phyloP scores from a whole-genome alignment of 345 rosid species.

The Populus euphratica region DNA sequence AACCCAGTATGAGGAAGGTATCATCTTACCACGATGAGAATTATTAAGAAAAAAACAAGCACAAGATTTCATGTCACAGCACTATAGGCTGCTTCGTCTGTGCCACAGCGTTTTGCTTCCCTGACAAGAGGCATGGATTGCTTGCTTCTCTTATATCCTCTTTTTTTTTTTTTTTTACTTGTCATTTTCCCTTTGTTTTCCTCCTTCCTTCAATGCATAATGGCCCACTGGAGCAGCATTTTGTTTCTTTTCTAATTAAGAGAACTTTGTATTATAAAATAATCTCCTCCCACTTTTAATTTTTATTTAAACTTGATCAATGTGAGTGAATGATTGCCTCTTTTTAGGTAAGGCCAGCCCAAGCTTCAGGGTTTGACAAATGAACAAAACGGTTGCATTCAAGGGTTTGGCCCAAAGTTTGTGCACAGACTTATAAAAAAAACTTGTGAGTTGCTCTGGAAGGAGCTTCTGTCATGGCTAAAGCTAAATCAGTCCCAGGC shows the following conservation, averaged over 20 bases:
- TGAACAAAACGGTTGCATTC: not conserved
- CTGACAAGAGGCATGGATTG: not conserved
- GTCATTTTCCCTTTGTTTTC: not conserved
- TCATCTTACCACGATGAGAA: not conserved
- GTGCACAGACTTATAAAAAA: not conserved
- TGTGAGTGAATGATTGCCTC: too few species aligned
- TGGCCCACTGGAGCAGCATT: not conserved
- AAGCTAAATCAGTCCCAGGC: too few species aligned
- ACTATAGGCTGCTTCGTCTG: not conserved
- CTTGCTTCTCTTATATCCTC: not conserved
- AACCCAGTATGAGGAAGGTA: not conserved
- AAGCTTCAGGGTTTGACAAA: not conserved
- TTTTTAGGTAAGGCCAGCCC: not conserved
- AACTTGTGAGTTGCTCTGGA: not conserved
- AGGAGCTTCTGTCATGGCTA: not conserved
- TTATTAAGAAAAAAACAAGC: not conserved
- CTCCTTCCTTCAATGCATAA: not conserved
- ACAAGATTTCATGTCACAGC: not conserved
- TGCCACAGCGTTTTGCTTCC: not conserved
- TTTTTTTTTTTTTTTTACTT: too few species aligned
- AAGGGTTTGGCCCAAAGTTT: not conserved
- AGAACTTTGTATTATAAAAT: too few species aligned
- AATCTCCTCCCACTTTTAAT: too few species aligned
- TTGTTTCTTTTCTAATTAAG: too few species aligned
- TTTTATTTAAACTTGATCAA: too few species aligned